Conservation (phyloP, 2,329 filamentous ascomycete species). For the Colletotrichum cordylinicola region DNA sequence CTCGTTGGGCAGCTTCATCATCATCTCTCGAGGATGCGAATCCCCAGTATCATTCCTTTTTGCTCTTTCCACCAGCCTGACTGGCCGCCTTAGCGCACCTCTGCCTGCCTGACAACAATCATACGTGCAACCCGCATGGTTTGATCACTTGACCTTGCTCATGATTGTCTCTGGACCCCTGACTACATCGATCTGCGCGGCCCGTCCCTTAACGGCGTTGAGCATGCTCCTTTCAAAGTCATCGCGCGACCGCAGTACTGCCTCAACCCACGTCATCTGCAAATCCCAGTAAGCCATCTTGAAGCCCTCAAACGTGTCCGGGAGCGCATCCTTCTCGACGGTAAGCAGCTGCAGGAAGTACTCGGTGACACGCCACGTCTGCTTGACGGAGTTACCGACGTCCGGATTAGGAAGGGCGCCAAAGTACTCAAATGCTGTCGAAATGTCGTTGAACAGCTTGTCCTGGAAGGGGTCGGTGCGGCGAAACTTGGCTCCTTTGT, state of each 20-base stretch:
- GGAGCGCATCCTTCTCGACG: constrained; percentile 74
- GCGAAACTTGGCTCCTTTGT: constrained; percentile 88
- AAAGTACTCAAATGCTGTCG: constrained; percentile 91
- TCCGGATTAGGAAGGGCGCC: constrained; percentile 72
- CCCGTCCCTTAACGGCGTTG: constrained; percentile 84
- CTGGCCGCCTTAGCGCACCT: neutral
- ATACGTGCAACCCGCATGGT: neutral
- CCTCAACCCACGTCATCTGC: constrained; percentile 94
- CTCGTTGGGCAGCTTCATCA: neutral
- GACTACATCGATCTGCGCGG: constrained; percentile 83
- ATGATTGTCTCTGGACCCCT: constrained; percentile 91
- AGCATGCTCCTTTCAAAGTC: constrained; percentile 94
- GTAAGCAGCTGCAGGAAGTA: constrained; percentile 81
- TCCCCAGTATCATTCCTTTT: neutral
- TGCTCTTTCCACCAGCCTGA: neutral
- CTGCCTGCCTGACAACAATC: neutral
- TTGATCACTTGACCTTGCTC: constrained; percentile 80
- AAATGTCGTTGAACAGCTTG: constrained; percentile 92
- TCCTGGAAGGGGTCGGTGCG: constrained; percentile 87
- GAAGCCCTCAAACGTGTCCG: constrained; percentile 82
- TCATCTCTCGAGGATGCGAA: neutral
- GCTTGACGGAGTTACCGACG: constrained; percentile 77
- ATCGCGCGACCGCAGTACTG: constrained; percentile 83
- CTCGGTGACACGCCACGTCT: constrained; percentile 92
- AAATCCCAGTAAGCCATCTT: constrained; percentile 92